Base-by-base conservation (phyloP, 768 basidiomycete species). In the Lactifluus volemus region DNA sequence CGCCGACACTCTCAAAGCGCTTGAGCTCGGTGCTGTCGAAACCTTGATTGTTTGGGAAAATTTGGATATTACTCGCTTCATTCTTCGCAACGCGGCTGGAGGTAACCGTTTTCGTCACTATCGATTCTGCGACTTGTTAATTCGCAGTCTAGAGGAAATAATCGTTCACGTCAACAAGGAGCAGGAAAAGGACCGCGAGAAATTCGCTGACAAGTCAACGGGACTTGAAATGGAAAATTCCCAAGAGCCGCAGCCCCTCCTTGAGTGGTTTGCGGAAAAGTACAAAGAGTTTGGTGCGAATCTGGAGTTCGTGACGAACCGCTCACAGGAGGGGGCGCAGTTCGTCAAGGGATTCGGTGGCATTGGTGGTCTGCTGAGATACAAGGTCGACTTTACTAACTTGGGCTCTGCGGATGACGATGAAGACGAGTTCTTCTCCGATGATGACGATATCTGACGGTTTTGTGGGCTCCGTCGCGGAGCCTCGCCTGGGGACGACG, bases 11-110 rank as follows among this genome's bases (percentile, higher is more conserved):
- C 81, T 99, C 65, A 97, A 96, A 73, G 92, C 89, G 15, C 83
- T 99, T 52, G 97, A 99, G 69, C 84, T 99, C 54, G 97, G 97
- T 65, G 86, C 97, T 15, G 91, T 95, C 48, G 97, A 99, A 76
- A 98, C 95, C 2, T 78, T 99, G 65, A 89, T 99, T 68, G 96
- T 99, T 25, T 99, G 95, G 94, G 97, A 99, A 76, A 96, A 95
- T 72, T 76, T 99, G 63, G 95, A 98, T 70, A 86, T 88, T 65
- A 89, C 85, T 14, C 89, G 97, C 38, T 90, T 93, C 70, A 74
- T 84, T 36, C 81, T 98, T 53, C 87, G 94, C 59, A 97, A 96
- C 71, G 93, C 96, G 49, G 93, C 92, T 48, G 87, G 87, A 70
- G 92, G 92, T 91, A 70, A 47, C 75, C 69, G 10, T 55, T 15